Percentiles rank a stretch among this genome's conserved stretches.
Conservation (phyloP, 1,139 yeast genomes). For the Trichomonascaceae sp. region DNA sequence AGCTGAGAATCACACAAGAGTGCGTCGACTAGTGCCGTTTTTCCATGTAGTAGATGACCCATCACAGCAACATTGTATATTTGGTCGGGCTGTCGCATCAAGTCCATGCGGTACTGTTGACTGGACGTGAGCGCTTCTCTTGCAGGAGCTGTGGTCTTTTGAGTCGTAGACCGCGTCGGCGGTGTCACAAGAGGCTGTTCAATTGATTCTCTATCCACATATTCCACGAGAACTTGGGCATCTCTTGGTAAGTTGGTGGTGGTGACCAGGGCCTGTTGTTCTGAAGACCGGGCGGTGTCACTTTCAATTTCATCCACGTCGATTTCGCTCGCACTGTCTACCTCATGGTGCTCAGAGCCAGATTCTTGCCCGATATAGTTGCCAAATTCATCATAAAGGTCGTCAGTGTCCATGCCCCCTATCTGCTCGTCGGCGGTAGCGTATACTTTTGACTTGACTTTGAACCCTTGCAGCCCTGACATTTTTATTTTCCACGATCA, state of each 20-base stretch:
- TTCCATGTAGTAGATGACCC: slow-evolving; percentile 84
- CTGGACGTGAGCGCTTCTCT: slow-evolving; percentile 45
- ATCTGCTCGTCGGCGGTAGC: too few species aligned
- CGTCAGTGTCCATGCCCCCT: slow-evolving; percentile 30
- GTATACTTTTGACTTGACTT: too few species aligned
- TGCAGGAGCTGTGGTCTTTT: slow-evolving; percentile 45
- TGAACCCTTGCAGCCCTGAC: too few species aligned
- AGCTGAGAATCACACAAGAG: slow-evolving; percentile 39
- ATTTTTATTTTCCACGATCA: too few species aligned
- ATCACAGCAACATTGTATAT: slow-evolving; percentile 66
- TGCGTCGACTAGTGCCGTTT: slow-evolving; percentile 66
- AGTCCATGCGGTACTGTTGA: slow-evolving; percentile 43
- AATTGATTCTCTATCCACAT: too few species aligned
- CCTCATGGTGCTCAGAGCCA: slow-evolving; percentile 6
- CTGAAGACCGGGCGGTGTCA: too few species aligned
- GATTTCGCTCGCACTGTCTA: slow-evolving; percentile 8
- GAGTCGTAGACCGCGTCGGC: too few species aligned
- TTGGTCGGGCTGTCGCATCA: slow-evolving; percentile 47
- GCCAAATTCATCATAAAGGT: slow-evolving; percentile 72
- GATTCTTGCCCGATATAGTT: slow-evolving; percentile 48
- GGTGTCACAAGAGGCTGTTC: too few species aligned
- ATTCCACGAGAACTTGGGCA: too few species aligned
- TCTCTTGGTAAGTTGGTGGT: too few species aligned
- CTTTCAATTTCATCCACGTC: slow-evolving; percentile 10
- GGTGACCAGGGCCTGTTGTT: too few species aligned